A percentile compares a stretch with the other conserved stretches of the same genome.
Evolutionary conservation across 805 yeast genomes (phyloP).

Genomic region (Ogataea allantospora): DNA sequence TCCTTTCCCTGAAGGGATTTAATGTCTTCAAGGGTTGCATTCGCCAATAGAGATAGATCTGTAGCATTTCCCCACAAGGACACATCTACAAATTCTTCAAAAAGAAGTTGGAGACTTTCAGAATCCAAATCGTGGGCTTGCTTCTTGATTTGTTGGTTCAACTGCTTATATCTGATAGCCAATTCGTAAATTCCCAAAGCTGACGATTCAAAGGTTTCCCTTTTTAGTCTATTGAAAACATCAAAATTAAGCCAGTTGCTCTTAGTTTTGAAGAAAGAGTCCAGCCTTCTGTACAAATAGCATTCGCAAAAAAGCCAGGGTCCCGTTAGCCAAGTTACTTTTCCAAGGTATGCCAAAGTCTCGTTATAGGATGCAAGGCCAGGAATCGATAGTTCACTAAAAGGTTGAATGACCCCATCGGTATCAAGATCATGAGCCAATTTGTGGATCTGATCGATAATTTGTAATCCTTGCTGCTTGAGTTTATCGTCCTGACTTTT

Average conservation of each 20-base stretch:
- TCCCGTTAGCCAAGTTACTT: slow-evolving; percentile 71
- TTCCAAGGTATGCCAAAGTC: slow-evolving; percentile 38
- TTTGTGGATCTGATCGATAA: slow-evolving; percentile 40
- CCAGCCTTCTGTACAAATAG: slow-evolving; percentile 69
- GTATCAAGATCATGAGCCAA: slow-evolving; percentile 44
- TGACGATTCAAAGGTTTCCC: slow-evolving; percentile 72
- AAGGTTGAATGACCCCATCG: slow-evolving; percentile 45
- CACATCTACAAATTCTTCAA: slow-evolving; percentile 81
- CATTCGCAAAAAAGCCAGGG: slow-evolving; percentile 93
- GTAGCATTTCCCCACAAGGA: slow-evolving; percentile 99
- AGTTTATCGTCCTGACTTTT: slow-evolving; percentile 15
- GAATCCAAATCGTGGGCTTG: slow-evolving; percentile 26
- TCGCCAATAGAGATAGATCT: slow-evolving; percentile 85
- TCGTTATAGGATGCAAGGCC: slow-evolving; percentile 61
- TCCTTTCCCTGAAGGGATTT: slow-evolving; percentile 89
- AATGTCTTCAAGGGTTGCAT: slow-evolving; percentile 86
- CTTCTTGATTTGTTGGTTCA: slow-evolving; percentile 32
- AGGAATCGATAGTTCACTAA: slow-evolving; percentile 34
- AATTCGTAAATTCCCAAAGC: slow-evolving; percentile 77
- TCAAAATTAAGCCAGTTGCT: slow-evolving; percentile 60
- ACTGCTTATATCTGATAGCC: slow-evolving; percentile 57
- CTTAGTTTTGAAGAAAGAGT: slow-evolving; percentile 41
- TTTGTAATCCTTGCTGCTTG: slow-evolving; percentile 45
- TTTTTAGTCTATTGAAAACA: slow-evolving; percentile 68
- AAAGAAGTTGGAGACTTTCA: slow-evolving; percentile 53